These are phyloP conservation scores for Umbelopsis isabellina DNA, from an alignment of 192 early-diverging fungal genomes.

Conservation along the genomic window DNA sequence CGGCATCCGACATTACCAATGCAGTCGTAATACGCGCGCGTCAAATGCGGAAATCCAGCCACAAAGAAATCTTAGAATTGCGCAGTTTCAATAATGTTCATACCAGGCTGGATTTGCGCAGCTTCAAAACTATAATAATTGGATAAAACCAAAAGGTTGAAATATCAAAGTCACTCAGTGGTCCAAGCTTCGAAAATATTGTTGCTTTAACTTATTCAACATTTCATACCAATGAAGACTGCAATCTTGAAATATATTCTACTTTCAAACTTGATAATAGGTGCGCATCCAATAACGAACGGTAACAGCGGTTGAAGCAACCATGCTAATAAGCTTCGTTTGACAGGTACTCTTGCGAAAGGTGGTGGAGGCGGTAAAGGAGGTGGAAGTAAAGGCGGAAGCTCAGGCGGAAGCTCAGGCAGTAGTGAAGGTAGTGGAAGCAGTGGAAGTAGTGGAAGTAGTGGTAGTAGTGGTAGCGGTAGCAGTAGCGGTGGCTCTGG, in stretches of 20 bases:
- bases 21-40: background rate
- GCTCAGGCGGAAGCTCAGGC: background rate
- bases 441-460: slow-evolving; percentile 7
- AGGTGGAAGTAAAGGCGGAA: background rate
- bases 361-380: slow-evolving; percentile 29
- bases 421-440: slow-evolving; percentile 19
- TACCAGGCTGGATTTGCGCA: too few relatives aligned
- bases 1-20: background rate
- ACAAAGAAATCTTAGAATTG: too few relatives aligned
- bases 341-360: slow-evolving; percentile 25
- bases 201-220: background rate
- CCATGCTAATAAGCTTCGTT: too few relatives aligned
- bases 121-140: too few relatives aligned
- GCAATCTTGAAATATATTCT: background rate
- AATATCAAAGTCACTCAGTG: too few relatives aligned
- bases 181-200: too few relatives aligned
- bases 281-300: background rate
- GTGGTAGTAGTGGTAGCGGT: slow-evolving; percentile 1
- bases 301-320: background rate
- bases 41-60: background rate
- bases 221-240: background rate
- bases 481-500: slow-evolving; percentile 1
- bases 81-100: too few relatives aligned
- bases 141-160: too few relatives aligned
- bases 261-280: slow-evolving; percentile 3